Evolutionary conservation across 805 yeast genomes (phyloP), one percentile per base, ranked within the genome.

Genomic region (Cyberlindnera subsufficiens): DNA sequence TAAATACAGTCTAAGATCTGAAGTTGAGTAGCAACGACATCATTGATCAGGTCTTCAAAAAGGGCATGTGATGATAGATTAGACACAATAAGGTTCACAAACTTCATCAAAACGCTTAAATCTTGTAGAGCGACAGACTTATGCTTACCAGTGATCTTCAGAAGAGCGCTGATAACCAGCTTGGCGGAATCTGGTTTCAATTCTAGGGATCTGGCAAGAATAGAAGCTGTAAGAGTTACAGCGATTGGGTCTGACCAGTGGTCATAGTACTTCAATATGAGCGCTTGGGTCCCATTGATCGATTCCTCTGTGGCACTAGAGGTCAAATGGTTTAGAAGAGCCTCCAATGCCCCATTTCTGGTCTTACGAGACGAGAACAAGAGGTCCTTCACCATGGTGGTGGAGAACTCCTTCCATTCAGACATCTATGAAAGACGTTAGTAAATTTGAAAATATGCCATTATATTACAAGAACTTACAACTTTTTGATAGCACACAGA

Each of bases 31-130:
- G 70, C 61, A 61, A 54, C 16, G 54, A 58, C 30, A 60, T 56
- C 32, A 19, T 60, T 54, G 61, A 56, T 17, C 52, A 58, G 29
- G 57, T 56, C 30, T 15, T 58, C 52, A 35, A 67, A 63, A 17
- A 51, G 31, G 1, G 47, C 54, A 3, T 54, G 52, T 6, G 56
- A 43, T 8, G 63, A 54, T 35, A 58, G 47, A 20, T 47, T 51
- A 4, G 65, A 35, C 58, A 76, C 53, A 30, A 53, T 50, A 38
- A 58, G 57, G 39, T 71, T 68, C 37, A 69, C 61, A 89, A 90
- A 84, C 15, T 69, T 68, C 33, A 84, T 63, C 20, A 84, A 60
- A 25, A 81, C 71, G 49, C 79, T 57, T 46, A 80, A 65, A 58
- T 79, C 86, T 3, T 76, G 65, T 5, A 73, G 58, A 1, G 91